Base-by-base conservation (phyloP, 768 basidiomycete species). In the Pisolithus marmoratus region DNA sequence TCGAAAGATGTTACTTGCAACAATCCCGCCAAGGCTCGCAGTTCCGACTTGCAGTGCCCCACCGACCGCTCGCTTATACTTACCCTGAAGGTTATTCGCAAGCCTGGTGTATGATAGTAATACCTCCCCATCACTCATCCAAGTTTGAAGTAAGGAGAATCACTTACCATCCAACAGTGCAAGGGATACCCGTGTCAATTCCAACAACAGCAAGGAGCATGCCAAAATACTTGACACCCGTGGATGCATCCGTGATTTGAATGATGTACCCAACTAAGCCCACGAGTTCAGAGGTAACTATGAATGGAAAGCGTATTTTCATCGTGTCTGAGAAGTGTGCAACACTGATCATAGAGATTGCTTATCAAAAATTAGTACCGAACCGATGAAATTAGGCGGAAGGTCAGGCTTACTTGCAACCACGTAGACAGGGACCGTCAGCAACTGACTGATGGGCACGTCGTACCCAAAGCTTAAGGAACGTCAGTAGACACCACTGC, bases 171-270 rank as follows among this genome's bases (percentile, higher is more conserved):
- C 81, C 73, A 12, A 84, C 69, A 1, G 83, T 62, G 8, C 80
- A 83, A 12, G 87, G 83, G 55, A 83, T 74, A 0, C 74, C 70
- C 2, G 81, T 74, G 54, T 83, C 87, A 37, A 74, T 74, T n/a
- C 87, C 87, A 0, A 73, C 71, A 7, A 87, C 83, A 23, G 77
- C 74, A 50, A 87, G 77, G 72, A 83, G 88, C 0, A 80, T 85
- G 1, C 84, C 86, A 55, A 86, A 83, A 63, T 87, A 88, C 65
- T 87, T 87, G 24, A 71, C 80, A 0, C 82, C 80, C 42, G 62
- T 60, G 0, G 77, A 57, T 1, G 67, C 78, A 12, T 74, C 60
- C 1, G 82, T 80, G 47, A 87, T 81, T 59, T 85, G 83, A 64
- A 87, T 84, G 0, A 73, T 50, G 59, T 82, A 87, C 0, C 85